A percentile compares a stretch with the other conserved stretches of the same genome.
These are phyloP conservation scores for Raphanus hybrid DNA, from an alignment of 441 rosid genomes.

Conservation along the genomic window DNA sequence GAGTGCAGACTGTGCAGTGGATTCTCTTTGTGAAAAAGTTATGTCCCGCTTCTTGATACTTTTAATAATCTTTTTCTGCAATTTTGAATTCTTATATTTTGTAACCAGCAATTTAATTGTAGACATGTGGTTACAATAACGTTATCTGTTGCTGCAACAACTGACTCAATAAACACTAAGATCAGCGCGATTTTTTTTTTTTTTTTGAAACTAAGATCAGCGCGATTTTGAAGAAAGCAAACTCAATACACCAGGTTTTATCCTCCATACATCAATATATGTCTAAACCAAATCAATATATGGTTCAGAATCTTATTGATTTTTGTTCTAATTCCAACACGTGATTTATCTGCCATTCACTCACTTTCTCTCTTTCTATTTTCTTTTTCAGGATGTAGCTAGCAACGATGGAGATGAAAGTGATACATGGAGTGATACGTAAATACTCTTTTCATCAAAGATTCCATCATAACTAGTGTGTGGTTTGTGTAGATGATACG, in stretches of 20 bases:
- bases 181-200: constrained; percentile 79
- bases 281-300: constrained; percentile 21
- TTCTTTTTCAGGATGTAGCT: constrained; percentile 70
- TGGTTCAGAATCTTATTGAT: constrained; percentile 22
- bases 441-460: not conserved
- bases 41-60: constrained; percentile 13
- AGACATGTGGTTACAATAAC: constrained; percentile 57
- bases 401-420: constrained; percentile 87
- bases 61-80: not conserved
- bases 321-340: constrained; percentile 15
- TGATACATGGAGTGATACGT: constrained; percentile 56
- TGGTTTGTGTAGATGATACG: constrained; percentile 23
- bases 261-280: constrained; percentile 3
- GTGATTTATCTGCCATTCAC: constrained; percentile 3
- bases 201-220: constrained; percentile 72
- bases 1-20: constrained; percentile 37
- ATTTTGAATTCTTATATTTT: constrained; percentile 9
- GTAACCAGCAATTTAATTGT: constrained; percentile 66
- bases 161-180: constrained; percentile 57
- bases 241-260: constrained; percentile 84
- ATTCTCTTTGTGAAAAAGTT: constrained; percentile 17
- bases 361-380: constrained; percentile 18
- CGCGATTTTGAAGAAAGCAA: constrained; percentile 86
- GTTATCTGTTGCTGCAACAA: constrained; percentile 34
- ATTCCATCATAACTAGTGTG: constrained; percentile 6